Percentiles rank a stretch among this genome's conserved stretches.
These are phyloP conservation scores for Colletotrichum sojae DNA, from an alignment of 2,329 filamentous ascomycete species.

Conservation along the genomic window DNA sequence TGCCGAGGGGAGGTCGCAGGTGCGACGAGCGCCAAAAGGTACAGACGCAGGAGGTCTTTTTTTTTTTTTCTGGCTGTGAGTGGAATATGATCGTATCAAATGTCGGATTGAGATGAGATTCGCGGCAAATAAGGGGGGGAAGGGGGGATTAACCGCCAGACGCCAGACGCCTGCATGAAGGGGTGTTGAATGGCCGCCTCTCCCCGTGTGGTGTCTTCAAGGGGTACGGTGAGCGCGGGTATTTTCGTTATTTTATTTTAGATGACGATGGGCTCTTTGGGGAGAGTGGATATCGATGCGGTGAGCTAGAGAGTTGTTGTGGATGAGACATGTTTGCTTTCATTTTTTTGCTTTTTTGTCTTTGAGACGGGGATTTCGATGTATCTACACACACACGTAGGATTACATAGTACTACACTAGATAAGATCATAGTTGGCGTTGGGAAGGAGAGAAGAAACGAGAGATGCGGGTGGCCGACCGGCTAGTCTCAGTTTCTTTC, in stretches of 20 bases:
- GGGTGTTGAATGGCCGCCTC: too few relatives aligned
- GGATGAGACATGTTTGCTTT: too few relatives aligned
- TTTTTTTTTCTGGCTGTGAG: too few relatives aligned
- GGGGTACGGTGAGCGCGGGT: background rate
- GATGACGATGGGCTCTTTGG: background rate
- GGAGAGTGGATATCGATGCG: background rate
- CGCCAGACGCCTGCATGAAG: background rate
- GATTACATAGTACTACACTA: too few relatives aligned
- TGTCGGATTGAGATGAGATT: background rate
- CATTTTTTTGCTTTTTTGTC: background rate
- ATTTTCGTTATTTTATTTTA: too few relatives aligned
- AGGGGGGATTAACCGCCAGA: background rate
- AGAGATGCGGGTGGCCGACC: background rate
- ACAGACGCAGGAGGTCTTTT: too few relatives aligned
- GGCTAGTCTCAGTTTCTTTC: conserved; percentile 8
- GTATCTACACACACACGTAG: background rate
- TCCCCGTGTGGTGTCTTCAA: background rate
- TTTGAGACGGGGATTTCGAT: background rate
- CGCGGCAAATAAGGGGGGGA: background rate
- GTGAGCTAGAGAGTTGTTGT: too few relatives aligned
- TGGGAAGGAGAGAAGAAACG: too few relatives aligned
- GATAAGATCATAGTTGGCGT: too few relatives aligned
- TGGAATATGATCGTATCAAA: too few relatives aligned
- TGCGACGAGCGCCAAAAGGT: too few relatives aligned
- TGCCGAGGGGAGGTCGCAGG: too few relatives aligned